A percentile compares a stretch with the other conserved stretches of the same genome.
These are phyloP conservation scores for Blastocystis sp. DNA, from an alignment of 352 stramenopile species.

Conservation along the genomic window DNA sequence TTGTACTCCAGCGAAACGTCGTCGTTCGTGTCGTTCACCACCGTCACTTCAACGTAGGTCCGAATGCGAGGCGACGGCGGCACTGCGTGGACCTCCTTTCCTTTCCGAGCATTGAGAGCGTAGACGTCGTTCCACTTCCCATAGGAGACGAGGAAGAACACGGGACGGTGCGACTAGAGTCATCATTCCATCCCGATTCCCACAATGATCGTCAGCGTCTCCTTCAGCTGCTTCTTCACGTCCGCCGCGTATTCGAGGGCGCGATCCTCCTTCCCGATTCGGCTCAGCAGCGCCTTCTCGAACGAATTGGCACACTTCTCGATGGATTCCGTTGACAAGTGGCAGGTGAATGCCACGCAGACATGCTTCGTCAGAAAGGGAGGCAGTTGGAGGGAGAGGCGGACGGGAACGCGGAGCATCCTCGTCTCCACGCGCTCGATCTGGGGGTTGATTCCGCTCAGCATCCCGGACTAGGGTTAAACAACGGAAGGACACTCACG, in stretches of 20 bases:
- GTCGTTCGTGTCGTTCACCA: background rate
- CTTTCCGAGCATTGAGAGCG: background rate
- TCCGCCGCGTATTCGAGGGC: background rate
- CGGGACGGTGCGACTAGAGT: background rate
- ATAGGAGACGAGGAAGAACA: background rate
- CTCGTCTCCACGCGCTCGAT: background rate
- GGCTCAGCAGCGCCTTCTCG: background rate
- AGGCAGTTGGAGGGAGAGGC: background rate
- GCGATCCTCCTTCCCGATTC: background rate
- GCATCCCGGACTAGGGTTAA: background rate
- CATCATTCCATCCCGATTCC: background rate
- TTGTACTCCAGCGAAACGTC: constrained; percentile 29
- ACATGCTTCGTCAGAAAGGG: background rate
- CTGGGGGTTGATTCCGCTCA: background rate
- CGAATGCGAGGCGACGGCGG: background rate
- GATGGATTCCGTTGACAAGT: background rate
- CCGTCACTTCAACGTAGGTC: background rate
- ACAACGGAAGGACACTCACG: background rate
- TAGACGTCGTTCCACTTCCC: background rate
- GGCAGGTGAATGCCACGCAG: background rate
- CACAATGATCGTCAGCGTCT: background rate
- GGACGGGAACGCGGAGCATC: background rate
- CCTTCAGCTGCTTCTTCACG: background rate
- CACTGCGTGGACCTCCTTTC: background rate
- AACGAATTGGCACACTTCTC: constrained; percentile 3